These are phyloP conservation scores for Leptomonas pyrrhocoris DNA, from an alignment of 208 protist species.

Conservation along the genomic window DNA sequence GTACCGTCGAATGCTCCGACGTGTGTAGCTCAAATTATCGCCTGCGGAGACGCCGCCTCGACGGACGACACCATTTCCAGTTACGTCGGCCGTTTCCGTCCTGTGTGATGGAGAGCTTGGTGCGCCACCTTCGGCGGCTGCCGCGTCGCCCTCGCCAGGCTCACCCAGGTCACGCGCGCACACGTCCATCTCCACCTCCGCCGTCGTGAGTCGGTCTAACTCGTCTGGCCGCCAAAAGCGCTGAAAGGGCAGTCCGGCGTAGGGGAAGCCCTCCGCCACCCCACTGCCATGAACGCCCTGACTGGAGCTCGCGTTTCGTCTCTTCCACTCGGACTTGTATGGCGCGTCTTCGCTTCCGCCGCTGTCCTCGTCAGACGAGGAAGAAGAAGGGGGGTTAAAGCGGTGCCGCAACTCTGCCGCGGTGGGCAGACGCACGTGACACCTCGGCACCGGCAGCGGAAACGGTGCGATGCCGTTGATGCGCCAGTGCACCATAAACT, in stretches of 20 bases:
- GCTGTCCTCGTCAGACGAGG: neutral
- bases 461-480: constrained; percentile 68
- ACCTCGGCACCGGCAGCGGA: constrained; percentile 26
- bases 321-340: neutral
- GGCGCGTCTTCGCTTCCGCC: neutral
- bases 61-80: too few relatives aligned
- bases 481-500: constrained; percentile 80
- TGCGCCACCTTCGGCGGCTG: neutral
- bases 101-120: neutral
- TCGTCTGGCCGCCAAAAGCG: constrained; percentile 34
- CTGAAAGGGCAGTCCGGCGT: constrained; percentile 5
- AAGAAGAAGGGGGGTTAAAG: neutral
- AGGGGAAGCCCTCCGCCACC: neutral
- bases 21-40: constrained; percentile 56
- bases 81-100: neutral
- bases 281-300: neutral
- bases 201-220: constrained; percentile 44
- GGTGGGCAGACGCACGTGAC: constrained; percentile 34
- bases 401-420: constrained; percentile 14
- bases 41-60: constrained; percentile 16
- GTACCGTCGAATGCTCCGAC: constrained; percentile 51
- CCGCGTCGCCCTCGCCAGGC: neutral
- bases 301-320: too few relatives aligned
- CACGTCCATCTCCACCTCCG: constrained; percentile 67
- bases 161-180: constrained; percentile 21